Conservation (phyloP, 2,329 filamentous ascomycete genomes). For the Microcyclospora pomicola region DNA sequence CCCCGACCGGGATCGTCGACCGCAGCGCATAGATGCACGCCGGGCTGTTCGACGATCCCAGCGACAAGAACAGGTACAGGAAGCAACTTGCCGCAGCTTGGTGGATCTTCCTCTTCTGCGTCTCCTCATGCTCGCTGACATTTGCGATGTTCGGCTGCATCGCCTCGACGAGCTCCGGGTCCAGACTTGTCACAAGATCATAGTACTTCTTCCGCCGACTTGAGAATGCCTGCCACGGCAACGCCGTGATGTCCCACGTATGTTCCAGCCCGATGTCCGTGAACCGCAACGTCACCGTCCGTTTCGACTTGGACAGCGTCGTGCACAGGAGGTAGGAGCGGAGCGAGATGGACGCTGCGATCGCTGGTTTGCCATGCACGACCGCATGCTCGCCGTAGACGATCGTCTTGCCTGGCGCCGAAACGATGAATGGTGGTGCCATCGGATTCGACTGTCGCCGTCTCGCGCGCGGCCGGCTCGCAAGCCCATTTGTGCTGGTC, state of each 20-base stretch:
- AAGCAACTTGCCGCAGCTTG: slow-evolving; percentile 70
- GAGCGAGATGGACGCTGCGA: slow-evolving; percentile 87
- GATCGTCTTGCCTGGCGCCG: slow-evolving; percentile 94
- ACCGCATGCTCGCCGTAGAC: slow-evolving; percentile 96
- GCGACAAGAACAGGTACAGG: slow-evolving; percentile 80
- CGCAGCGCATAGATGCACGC: slow-evolving; percentile 81
- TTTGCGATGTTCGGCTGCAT: slow-evolving; percentile 63
- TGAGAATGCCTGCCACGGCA: slow-evolving; percentile 77
- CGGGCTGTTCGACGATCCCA: slow-evolving; percentile 65
- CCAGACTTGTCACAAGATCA: slow-evolving; percentile 64
- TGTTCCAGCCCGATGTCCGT: slow-evolving; percentile 81
- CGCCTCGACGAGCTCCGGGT: slow-evolving; percentile 65
- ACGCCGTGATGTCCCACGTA: slow-evolving; percentile 82
- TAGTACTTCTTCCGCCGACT: slow-evolving; percentile 93
- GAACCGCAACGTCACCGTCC: slow-evolving; percentile 77
- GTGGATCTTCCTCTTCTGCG: slow-evolving; percentile 70
- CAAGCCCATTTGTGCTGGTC: too few relatives aligned
- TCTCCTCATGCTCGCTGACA: slow-evolving; percentile 53
- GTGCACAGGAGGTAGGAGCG: slow-evolving; percentile 95
- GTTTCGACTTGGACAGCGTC: slow-evolving; percentile 78
- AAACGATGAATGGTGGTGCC: slow-evolving; percentile 92
- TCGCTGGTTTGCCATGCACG: slow-evolving; percentile 91
- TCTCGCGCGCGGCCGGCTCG: neutral
- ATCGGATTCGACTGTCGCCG: slow-evolving; percentile 39
- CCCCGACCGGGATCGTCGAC: slow-evolving; percentile 85